phyloP scores from a whole-genome alignment of 169 alveolate species.

The Plasmodium blacklocki region DNA sequence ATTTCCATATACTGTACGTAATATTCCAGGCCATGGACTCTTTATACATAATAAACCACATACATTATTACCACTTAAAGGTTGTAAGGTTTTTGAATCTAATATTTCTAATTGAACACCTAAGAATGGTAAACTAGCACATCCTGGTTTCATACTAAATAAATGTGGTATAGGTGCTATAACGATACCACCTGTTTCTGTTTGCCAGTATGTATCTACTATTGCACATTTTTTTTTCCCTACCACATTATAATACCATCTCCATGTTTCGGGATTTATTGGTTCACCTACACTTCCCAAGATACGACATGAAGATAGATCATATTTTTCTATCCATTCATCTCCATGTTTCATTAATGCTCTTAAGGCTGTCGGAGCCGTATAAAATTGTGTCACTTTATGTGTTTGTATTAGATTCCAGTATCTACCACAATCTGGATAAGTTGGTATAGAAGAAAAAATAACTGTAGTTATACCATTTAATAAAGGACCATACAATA shows the following conservation, averaged over 20 bases:
- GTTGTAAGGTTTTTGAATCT: constrained; percentile 91
- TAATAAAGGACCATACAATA: constrained; percentile 95
- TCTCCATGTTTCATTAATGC: constrained; percentile 90
- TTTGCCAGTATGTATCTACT: constrained; percentile 98
- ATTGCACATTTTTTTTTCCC: constrained; percentile 87
- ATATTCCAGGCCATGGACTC: constrained; percentile 94
- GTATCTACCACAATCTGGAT: constrained; percentile 94
- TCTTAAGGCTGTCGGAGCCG: constrained; percentile 99
- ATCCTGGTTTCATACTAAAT: constrained; percentile 93
- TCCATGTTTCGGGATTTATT: constrained; percentile 95
- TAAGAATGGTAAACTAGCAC: constrained; percentile 91
- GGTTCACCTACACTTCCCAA: constrained; percentile 95
- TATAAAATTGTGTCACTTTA: constrained; percentile 93
- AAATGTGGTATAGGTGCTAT: constrained; percentile 94
- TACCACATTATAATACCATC: constrained; percentile 92
- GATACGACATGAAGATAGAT: constrained; percentile 83
- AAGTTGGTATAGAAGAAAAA: constrained; percentile 96
- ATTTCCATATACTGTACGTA: constrained; percentile 92
- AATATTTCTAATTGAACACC: constrained; percentile 91
- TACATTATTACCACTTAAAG: constrained; percentile 83
- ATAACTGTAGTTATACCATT: constrained; percentile 95
- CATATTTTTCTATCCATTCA: constrained; percentile 81
- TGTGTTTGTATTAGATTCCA: constrained; percentile 90
- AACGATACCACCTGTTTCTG: constrained; percentile 97
- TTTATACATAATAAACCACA: constrained; percentile 91